Base-by-base conservation (phyloP, 768 basidiomycete genomes). In the Macrolepiota albuminosa region DNA sequence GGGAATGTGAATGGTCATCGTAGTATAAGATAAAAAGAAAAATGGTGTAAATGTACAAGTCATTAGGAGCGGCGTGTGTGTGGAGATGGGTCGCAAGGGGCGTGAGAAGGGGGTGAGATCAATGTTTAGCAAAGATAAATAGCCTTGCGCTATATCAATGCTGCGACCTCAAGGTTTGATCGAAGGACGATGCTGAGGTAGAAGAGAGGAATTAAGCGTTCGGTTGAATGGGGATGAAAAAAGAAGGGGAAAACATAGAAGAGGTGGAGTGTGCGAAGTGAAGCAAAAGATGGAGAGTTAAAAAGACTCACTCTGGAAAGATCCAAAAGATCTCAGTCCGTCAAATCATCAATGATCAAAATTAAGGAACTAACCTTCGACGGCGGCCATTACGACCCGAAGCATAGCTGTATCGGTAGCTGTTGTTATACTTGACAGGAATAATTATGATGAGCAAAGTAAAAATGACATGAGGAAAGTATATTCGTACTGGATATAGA, bases 361-460 rank as follows among this genome's bases (percentile, higher is more conserved):
- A 24, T 52, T 37, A 14, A 43, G 24, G 8, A 21, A 78, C 85
- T 66, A 63, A 92, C 92, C 93, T 94, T 94, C 91, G 54, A 95
- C 93, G 61, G 95, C 94, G 63, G 91, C 91, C 95, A 96, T 96
- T 16, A 98, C 91, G 21, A 95, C 91, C 66, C 89, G 80, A 53
- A 95, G 74, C 80, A 94, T 81, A 21, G 84, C 90, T 1, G 93
- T 95, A 76, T 95, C 93, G 24, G 93, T 93, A 37, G 94, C 93
- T 45, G 87, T 95, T 47, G 94, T 95, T 61, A 88, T 86, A 73
- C 93, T 93, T 60, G 43, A 47, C 59, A 36, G 54, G 29, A 18
- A 47, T 52, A 55, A 54, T 47, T 39, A 47, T 61, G 51, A 33
- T 45, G n/a, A 36, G 50, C 13, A 36, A 29, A 29, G 29, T 29